Conservation (phyloP, 2,329 filamentous ascomycete species). For the Cercospora nicotianae region DNA sequence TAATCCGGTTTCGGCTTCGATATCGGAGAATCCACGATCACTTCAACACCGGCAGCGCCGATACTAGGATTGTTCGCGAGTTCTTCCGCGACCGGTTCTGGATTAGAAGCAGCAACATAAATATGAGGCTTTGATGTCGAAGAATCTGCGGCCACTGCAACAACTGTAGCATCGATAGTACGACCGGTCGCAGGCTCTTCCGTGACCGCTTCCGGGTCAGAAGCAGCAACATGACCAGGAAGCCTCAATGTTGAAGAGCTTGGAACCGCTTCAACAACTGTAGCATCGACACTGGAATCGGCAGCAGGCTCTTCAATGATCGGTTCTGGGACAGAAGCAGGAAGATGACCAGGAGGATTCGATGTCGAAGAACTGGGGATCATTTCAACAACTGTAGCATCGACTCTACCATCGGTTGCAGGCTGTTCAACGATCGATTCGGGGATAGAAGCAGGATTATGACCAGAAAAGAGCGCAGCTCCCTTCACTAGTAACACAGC, state of each 20-base stretch:
- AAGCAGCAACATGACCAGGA: not conserved
- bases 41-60: too few relatives aligned
- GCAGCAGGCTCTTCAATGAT: not conserved
- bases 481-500: not conserved
- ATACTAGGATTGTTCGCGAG: not conserved
- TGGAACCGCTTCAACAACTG: not conserved
- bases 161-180: not conserved
- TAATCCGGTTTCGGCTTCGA: not conserved
- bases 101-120: not conserved
- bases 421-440: not conserved
- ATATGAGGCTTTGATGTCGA: not conserved
- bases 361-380: not conserved
- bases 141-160: not conserved
- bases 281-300: not conserved
- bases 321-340: not conserved
- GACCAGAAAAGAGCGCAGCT: not conserved
- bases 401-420: not conserved
- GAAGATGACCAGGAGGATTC: not conserved
- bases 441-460: too few relatives aligned
- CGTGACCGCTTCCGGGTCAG: not conserved
- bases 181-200: not conserved
- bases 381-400: not conserved
- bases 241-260: not conserved
- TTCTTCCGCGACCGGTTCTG: not conserved
- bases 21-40: not conserved